Conservation (phyloP, 176 grass and related monocot species). For the Elaeis guineensis region DNA sequence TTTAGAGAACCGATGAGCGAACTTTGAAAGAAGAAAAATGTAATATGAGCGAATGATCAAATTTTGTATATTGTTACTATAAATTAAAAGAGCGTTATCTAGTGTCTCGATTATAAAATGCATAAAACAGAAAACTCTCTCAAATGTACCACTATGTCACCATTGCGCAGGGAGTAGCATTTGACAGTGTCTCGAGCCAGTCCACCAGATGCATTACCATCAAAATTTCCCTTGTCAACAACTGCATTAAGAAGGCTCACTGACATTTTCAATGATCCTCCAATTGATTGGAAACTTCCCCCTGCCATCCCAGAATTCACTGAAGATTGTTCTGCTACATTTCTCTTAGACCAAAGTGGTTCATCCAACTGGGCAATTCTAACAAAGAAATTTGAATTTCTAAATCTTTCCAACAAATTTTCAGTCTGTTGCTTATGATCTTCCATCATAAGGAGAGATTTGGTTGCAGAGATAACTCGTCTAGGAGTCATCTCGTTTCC, state of each 20-base stretch:
- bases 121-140: slow-evolving; percentile 15
- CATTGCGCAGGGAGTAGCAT: slow-evolving; percentile 77
- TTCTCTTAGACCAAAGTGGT: slow-evolving; percentile 84
- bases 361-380: slow-evolving; percentile 78
- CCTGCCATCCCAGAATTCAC: slow-evolving; percentile 4
- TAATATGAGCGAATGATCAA: no score
- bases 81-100: no score
- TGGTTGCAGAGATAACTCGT: slow-evolving; percentile 46
- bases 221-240: slow-evolving; percentile 80
- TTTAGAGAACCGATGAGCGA: no score
- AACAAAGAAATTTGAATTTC: slow-evolving; percentile 79
- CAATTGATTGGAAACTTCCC: slow-evolving; percentile 18
- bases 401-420: slow-evolving; percentile 54
- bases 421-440: slow-evolving; percentile 58
- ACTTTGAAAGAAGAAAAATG: no score
- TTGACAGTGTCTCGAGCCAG: slow-evolving; percentile 65
- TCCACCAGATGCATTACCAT: slow-evolving; percentile 74
- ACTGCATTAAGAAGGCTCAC: slow-evolving; percentile 41
- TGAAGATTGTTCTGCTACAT: neutral
- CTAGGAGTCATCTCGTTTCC: slow-evolving; percentile 10
- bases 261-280: slow-evolving; percentile 25
- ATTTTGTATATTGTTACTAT: no score
- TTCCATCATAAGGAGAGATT: slow-evolving; percentile 59
- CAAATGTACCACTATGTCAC: slow-evolving; percentile 92
- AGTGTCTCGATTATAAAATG: slow-evolving; percentile 1